Conservation (phyloP, 179 eudicot genomes). For the Heliamphora pulchella region DNA sequence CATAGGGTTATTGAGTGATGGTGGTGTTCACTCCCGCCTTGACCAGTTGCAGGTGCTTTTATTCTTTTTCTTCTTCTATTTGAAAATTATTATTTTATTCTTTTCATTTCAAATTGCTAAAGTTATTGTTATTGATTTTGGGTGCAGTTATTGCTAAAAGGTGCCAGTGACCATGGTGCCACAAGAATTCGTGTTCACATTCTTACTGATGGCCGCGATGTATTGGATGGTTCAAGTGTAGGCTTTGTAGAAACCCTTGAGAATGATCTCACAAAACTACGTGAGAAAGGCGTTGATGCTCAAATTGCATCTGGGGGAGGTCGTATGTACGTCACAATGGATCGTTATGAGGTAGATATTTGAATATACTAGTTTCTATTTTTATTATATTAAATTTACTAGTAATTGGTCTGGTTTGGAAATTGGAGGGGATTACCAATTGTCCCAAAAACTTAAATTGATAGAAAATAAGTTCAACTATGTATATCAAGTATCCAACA, state of each 20-base stretch:
- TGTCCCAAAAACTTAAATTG: too few relatives aligned
- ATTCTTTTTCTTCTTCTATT: slow-evolving; percentile 1
- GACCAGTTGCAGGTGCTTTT: slow-evolving; percentile 68
- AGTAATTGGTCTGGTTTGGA: not conserved
- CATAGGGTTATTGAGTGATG: slow-evolving; percentile 78
- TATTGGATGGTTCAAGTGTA: slow-evolving; percentile 80
- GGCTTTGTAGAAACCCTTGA: slow-evolving; percentile 82
- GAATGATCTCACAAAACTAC: slow-evolving; percentile 51
- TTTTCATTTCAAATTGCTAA: not conserved
- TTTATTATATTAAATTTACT: not conserved
- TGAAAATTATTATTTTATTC: not conserved
- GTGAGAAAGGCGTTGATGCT: slow-evolving; percentile 74
- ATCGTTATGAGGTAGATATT: slow-evolving; percentile 72
- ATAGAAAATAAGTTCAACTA: too few relatives aligned
- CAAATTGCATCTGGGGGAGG: slow-evolving; percentile 90
- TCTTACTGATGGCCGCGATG: slow-evolving; percentile 94
- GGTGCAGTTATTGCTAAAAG: slow-evolving; percentile 68
- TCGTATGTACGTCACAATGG: slow-evolving; percentile 90
- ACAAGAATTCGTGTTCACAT: slow-evolving; percentile 75
- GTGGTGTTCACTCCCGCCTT: slow-evolving; percentile 86
- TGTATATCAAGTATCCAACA: too few relatives aligned
- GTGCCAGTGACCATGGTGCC: slow-evolving; percentile 68
- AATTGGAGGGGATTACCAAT: not conserved
- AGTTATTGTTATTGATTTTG: not conserved
- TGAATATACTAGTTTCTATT: not conserved